These are phyloP conservation scores for Inga leiocalycina DNA, from an alignment of 306 rosid species.

Conservation along the genomic window DNA sequence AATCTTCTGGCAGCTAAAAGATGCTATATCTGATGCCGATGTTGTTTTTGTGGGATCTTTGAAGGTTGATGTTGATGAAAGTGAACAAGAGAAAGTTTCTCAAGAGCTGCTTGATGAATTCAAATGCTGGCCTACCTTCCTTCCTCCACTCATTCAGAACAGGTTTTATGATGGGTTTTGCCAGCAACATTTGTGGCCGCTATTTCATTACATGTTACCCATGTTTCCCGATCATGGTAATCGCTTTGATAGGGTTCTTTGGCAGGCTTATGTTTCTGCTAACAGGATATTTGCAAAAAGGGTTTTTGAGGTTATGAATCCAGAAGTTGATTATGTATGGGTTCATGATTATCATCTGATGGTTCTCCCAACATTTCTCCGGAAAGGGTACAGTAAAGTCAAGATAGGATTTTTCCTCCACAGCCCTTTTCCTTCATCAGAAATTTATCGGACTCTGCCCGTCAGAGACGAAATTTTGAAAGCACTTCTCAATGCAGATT, in stretches of 20 bases:
- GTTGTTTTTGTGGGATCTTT: conserved; percentile 79
- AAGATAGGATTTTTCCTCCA: conserved; percentile 90
- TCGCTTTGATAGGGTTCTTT: conserved; percentile 70
- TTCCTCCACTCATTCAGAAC: conserved; percentile 60
- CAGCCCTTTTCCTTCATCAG: conserved; percentile 88
- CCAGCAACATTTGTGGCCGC: conserved; percentile 81
- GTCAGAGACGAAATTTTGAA: conserved; percentile 80
- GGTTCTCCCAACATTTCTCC: conserved; percentile 87
- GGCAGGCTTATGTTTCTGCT: conserved; percentile 92
- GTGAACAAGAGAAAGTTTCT: conserved; percentile 75
- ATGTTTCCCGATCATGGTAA: conserved; percentile 62
- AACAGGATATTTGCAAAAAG: conserved; percentile 79
- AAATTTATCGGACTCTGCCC: conserved; percentile 74
- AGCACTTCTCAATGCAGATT: conserved; percentile 73
- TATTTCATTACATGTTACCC: conserved; percentile 86
- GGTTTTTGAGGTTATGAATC: conserved; percentile 77
- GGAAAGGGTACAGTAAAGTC: conserved; percentile 58
- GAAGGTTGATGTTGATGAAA: conserved; percentile 53
- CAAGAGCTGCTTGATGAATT: conserved; percentile 72
- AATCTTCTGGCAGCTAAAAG: conserved; percentile 62
- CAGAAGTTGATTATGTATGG: conserved; percentile 82
- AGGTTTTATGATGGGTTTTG: conserved; percentile 85
- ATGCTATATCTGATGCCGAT: conserved; percentile 59
- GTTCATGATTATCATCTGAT: conserved; percentile 95
- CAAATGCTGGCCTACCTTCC: conserved; percentile 77